These are phyloP conservation scores for Penicillium sp. DNA, from an alignment of 2,329 filamentous ascomycete genomes.

Conservation along the genomic window DNA sequence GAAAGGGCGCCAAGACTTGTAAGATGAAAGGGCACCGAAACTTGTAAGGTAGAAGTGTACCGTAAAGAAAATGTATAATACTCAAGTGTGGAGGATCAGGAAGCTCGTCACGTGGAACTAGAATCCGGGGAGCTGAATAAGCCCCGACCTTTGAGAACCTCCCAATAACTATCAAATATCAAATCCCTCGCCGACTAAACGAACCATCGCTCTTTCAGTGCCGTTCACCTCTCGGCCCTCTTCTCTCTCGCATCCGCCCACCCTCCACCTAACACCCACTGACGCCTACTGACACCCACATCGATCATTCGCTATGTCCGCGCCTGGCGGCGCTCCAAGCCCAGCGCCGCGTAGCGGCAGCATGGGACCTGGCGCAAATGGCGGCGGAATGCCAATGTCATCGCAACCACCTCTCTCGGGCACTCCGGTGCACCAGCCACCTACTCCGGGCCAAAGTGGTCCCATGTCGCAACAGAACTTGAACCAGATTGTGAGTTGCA, in stretches of 20 bases:
- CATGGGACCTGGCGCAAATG: constrained; percentile 41
- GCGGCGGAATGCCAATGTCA: constrained; percentile 44
- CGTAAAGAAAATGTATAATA: too few species aligned
- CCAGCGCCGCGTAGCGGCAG: constrained; percentile 48
- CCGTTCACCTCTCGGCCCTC: constrained; percentile 6
- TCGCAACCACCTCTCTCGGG: constrained; percentile 47
- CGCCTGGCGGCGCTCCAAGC: constrained; percentile 45
- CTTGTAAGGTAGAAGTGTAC: not conserved
- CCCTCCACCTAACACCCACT: not conserved
- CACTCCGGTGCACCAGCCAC: constrained; percentile 45
- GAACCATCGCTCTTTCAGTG: constrained; percentile 9
- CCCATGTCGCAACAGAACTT: constrained; percentile 78
- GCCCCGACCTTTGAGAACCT: not conserved
- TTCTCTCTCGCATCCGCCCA: not conserved
- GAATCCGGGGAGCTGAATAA: constrained; percentile 14
- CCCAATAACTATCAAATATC: constrained; percentile 29
- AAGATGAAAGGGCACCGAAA: not conserved
- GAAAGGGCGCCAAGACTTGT: not conserved
- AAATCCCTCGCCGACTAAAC: constrained; percentile 17
- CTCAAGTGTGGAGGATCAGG: too few species aligned
- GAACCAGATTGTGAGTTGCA: constrained; percentile 81
- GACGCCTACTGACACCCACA: not conserved
- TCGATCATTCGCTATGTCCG: constrained; percentile 36
- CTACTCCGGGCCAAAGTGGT: constrained; percentile 39
- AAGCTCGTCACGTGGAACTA: constrained; percentile 10